phyloP scores from a whole-genome alignment of 129 eudicot species.

The Oenanthe sinensis region DNA sequence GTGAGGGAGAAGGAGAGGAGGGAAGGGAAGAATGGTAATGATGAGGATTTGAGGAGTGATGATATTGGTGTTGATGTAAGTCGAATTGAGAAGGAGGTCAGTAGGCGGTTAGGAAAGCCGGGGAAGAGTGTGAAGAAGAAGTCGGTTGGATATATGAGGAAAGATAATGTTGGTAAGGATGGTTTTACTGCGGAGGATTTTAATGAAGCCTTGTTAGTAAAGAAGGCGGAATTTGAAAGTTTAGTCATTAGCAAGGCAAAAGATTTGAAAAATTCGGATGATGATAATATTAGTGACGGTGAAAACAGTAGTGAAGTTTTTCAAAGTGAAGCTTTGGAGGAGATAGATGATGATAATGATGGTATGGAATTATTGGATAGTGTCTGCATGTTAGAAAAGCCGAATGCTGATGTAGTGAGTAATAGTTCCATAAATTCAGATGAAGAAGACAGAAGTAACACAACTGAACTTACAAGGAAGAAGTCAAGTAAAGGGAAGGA shows the following conservation, averaged over 20 bases:
- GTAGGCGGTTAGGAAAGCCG: conserved; percentile 36
- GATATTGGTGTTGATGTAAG: conserved; percentile 21
- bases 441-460: conserved; percentile 26
- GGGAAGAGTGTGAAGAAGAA: conserved; percentile 29
- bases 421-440: conserved; percentile 11
- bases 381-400: no score
- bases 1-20: conserved; percentile 47
- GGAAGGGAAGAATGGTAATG: conserved; percentile 25
- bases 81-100: conserved; percentile 54
- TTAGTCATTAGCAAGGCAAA: conserved; percentile 24
- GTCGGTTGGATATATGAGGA: conserved; percentile 12
- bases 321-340: conserved; percentile 16
- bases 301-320: not conserved
- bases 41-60: conserved; percentile 26
- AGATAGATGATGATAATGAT: conserved; percentile 2
- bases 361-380: conserved; percentile 8
- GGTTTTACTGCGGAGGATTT: conserved; percentile 17
- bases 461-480: conserved; percentile 11
- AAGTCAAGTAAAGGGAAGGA: conserved; percentile 17
- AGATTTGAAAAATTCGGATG: conserved; percentile 35
- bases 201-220: conserved; percentile 40
- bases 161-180: conserved; percentile 15
- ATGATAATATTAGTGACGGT: conserved; percentile 6
- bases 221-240: conserved; percentile 41
- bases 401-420: conserved; percentile 10